Evolutionary conservation across 306 rosid genomes (phyloP).

Genomic region (Comarum palustre): DNA sequence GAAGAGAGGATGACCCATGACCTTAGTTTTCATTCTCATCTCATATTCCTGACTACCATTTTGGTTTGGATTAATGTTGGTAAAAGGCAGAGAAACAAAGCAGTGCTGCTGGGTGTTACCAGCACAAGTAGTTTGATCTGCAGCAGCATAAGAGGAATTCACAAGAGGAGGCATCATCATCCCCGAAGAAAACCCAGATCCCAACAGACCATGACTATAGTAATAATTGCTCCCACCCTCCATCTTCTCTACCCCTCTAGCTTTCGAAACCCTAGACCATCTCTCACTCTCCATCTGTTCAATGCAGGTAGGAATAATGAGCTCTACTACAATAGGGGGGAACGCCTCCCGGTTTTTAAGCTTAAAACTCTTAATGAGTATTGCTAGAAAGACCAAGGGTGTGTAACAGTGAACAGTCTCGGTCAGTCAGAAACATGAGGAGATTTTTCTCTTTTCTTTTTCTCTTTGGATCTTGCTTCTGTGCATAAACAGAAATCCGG

Average conservation of each 20-base stretch:
- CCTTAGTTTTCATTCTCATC: slow-evolving; percentile 26
- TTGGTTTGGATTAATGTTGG: slow-evolving; percentile 4
- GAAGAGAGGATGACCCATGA: slow-evolving; percentile 45
- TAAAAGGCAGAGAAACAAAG: slow-evolving; percentile 37
- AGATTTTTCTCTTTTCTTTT: slow-evolving; percentile 20
- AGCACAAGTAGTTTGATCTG: slow-evolving; percentile 2
- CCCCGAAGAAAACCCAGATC: slow-evolving; percentile 27
- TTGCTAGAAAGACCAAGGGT: slow-evolving; percentile 24
- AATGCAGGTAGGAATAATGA: not conserved
- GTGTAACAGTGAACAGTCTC: not conserved
- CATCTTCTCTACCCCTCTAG: slow-evolving; percentile 14
- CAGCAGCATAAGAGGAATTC: not conserved
- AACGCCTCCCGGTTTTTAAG: slow-evolving; percentile 48
- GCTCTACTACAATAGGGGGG: slow-evolving; percentile 18
- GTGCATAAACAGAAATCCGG: slow-evolving; percentile 14
- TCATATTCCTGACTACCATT: slow-evolving; percentile 1
- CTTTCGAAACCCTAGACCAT: slow-evolving; percentile 10
- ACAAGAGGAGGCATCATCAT: slow-evolving; percentile 13
- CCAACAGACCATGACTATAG: slow-evolving; percentile 19
- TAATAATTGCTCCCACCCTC: slow-evolving; percentile 27
- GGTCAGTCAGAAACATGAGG: slow-evolving; percentile 29
- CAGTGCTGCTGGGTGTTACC: slow-evolving; percentile 19
- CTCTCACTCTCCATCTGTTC: slow-evolving; percentile 1
- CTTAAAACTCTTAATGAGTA: slow-evolving; percentile 24
- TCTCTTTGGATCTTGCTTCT: not conserved